Evolutionary conservation across 345 rosid species (phyloP).

Genomic region (Salix exigua): DNA sequence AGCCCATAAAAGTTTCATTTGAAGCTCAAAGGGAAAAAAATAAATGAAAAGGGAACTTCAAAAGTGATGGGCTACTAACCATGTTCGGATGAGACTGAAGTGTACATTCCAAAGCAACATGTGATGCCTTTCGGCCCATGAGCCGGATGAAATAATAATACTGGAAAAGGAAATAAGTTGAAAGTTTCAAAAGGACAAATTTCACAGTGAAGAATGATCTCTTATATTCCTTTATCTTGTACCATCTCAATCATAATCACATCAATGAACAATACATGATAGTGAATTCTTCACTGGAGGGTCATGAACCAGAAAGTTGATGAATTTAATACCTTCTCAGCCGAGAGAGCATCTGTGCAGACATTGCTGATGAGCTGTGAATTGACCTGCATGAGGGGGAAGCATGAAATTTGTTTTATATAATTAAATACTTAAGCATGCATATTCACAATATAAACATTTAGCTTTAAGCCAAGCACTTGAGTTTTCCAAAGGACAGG

Average conservation of each 20-base stretch:
- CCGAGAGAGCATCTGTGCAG: constrained; percentile 97
- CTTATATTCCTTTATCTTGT: background rate
- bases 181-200: background rate
- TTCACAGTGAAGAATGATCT: no score
- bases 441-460: background rate
- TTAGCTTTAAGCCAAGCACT: background rate
- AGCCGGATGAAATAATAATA: constrained; percentile 95
- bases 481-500: background rate
- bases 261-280: background rate
- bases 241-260: background rate
- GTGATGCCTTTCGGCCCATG: constrained; percentile 96
- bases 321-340: constrained; percentile 67
- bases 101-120: constrained; percentile 95
- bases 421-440: background rate
- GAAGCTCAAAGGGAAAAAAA: constrained; percentile 4
- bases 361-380: constrained; percentile 97
- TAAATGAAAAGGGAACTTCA: background rate
- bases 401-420: background rate
- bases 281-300: no score
- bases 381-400: constrained; percentile 56
- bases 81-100: constrained; percentile 97
- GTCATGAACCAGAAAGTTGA: background rate
- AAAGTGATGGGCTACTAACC: no score
- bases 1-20: background rate
- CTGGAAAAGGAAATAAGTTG: constrained; percentile 37